These are phyloP conservation scores for Graphiopsis chlorocephala DNA, from an alignment of 2,329 filamentous ascomycete genomes.

Conservation along the genomic window DNA sequence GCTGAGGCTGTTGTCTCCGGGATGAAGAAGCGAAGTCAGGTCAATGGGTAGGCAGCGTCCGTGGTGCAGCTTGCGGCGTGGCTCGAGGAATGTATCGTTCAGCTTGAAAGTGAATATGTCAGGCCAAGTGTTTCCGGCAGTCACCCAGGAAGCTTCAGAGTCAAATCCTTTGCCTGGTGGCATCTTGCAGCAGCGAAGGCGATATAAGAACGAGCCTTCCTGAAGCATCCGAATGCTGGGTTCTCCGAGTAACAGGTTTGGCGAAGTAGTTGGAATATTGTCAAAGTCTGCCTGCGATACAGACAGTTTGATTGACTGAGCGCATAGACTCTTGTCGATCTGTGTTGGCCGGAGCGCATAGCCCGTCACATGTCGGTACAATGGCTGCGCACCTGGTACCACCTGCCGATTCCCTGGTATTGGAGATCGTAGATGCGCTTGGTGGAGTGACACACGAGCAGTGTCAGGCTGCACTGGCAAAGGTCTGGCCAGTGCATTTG, in stretches of 20 bases:
- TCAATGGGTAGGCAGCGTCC: constrained; percentile 75
- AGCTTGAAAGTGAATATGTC: constrained; percentile 65
- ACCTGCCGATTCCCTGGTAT: constrained; percentile 31
- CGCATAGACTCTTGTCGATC: constrained; percentile 20
- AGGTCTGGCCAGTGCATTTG: constrained; percentile 26
- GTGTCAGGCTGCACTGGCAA: constrained; percentile 46
- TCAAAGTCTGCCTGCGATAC: constrained; percentile 6
- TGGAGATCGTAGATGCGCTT: constrained; percentile 57
- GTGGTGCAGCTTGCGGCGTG: constrained; percentile 69
- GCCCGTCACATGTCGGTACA: constrained; percentile 58
- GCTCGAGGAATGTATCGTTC: constrained; percentile 55
- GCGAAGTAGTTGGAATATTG: neutral
- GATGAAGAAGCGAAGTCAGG: constrained; percentile 58
- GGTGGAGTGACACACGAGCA: constrained; percentile 53
- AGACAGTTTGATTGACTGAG: neutral
- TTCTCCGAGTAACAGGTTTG: neutral
- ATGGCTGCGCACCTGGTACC: constrained; percentile 16
- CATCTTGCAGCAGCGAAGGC: constrained; percentile 64
- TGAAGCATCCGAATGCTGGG: constrained; percentile 34
- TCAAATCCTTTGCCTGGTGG: constrained; percentile 30
- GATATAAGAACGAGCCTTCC: constrained; percentile 60
- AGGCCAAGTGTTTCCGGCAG: constrained; percentile 68
- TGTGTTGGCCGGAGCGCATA: constrained; percentile 51
- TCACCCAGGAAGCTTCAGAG: constrained; percentile 58
- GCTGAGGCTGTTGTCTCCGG: constrained; percentile 62